Evolutionary conservation across 441 rosid genomes (phyloP).

Genomic region (Bruguiera hainesii): DNA sequence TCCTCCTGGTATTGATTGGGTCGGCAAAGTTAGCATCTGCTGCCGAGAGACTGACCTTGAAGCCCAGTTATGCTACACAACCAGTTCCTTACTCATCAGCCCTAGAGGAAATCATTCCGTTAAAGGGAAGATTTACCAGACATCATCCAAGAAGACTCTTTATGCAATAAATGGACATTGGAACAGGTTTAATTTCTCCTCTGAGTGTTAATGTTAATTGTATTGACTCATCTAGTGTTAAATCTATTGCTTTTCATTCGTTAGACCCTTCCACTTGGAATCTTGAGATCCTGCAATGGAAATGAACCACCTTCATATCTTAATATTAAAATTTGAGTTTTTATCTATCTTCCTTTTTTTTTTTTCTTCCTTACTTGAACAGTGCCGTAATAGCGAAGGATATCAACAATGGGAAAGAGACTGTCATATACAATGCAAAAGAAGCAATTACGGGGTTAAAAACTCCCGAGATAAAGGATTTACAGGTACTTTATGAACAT

Average conservation of each 20-base stretch:
- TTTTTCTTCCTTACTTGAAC: constrained; percentile 4
- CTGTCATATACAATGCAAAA: constrained; percentile 52
- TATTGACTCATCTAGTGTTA: too few relatives aligned
- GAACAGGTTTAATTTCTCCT: constrained; percentile 41
- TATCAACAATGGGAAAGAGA: constrained; percentile 35
- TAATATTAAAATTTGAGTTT: not conserved
- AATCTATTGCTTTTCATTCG: too few relatives aligned
- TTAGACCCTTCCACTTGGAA: too few relatives aligned
- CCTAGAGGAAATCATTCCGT: constrained; percentile 39
- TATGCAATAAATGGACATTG: constrained; percentile 63
- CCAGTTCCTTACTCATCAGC: constrained; percentile 40
- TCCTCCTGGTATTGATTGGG: constrained; percentile 66
- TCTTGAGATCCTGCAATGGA: too few relatives aligned
- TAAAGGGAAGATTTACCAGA: constrained; percentile 55
- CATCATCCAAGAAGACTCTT: constrained; percentile 39
- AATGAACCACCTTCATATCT: too few relatives aligned
- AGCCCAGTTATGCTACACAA: constrained; percentile 45
- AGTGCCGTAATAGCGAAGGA: constrained; percentile 61
- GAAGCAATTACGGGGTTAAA: constrained; percentile 47
- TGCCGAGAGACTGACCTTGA: constrained; percentile 60
- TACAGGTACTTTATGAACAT: constrained; percentile 33
- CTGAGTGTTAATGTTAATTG: too few relatives aligned
- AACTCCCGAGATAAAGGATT: constrained; percentile 53
- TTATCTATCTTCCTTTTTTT: not conserved
- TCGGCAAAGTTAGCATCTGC: constrained; percentile 47